These are phyloP conservation scores for Cladosporium sp. DNA, from an alignment of 2,329 filamentous ascomycete species.

Conservation along the genomic window DNA sequence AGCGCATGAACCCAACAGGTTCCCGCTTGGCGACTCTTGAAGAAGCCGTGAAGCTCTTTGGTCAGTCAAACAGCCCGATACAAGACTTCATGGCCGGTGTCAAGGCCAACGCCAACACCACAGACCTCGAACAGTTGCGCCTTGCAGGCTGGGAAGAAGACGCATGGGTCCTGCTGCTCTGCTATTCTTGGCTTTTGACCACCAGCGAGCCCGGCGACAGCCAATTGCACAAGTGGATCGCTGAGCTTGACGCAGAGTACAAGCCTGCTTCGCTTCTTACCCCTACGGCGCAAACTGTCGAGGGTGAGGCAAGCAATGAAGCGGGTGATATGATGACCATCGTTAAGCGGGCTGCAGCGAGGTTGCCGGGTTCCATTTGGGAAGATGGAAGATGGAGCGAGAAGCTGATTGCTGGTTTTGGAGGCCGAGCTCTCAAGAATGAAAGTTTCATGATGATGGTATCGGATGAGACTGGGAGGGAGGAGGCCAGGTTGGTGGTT, in stretches of 20 bases:
- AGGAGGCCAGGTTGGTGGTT: slow-evolving; percentile 26
- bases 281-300: slow-evolving; percentile 7
- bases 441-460: slow-evolving; percentile 33
- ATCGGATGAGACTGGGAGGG: slow-evolving; percentile 16
- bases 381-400: slow-evolving; percentile 23
- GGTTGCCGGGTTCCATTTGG: slow-evolving; percentile 22
- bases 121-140: slow-evolving; percentile 27
- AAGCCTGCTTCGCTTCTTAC: slow-evolving; percentile 2
- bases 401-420: slow-evolving; percentile 27
- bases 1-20: slow-evolving; percentile 9
- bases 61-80: slow-evolving; percentile 3
- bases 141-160: slow-evolving; percentile 34
- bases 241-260: slow-evolving; percentile 6
- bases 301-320: slow-evolving; percentile 18
- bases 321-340: slow-evolving; percentile 23
- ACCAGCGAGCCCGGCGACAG: slow-evolving; percentile 49
- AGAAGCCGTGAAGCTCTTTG: slow-evolving; percentile 4
- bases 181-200: slow-evolving; percentile 38
- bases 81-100: slow-evolving; percentile 29
- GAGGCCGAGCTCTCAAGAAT: slow-evolving; percentile 25
- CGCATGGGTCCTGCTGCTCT: slow-evolving; percentile 31
- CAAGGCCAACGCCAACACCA: slow-evolving; percentile 26
- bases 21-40: slow-evolving; percentile 10
- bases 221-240: slow-evolving; percentile 5
- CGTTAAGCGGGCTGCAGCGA: slow-evolving; percentile 19